Evolutionary conservation across 805 yeast genomes (phyloP).

Genomic region (Suhomyces kilbournensis): DNA sequence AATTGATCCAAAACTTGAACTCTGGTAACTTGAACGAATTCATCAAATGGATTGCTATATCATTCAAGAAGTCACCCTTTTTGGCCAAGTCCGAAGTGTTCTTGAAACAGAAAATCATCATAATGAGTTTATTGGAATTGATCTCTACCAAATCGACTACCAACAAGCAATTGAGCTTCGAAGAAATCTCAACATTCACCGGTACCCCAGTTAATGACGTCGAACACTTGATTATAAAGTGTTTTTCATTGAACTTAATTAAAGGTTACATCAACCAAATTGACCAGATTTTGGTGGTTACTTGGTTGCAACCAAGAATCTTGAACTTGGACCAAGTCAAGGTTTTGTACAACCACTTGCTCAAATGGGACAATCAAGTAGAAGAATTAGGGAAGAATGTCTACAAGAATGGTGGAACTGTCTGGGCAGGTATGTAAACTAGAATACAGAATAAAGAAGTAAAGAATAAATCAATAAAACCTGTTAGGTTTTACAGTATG

Average conservation of each 20-base stretch:
- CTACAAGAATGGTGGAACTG: conserved; percentile 36
- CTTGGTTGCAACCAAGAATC: conserved; percentile 96
- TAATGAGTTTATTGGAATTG: conserved; percentile 86
- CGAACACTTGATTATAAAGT: conserved; percentile 88
- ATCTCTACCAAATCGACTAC: conserved; percentile 75
- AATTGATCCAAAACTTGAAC: conserved; percentile 67
- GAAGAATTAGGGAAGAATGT: conserved; percentile 49
- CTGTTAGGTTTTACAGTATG: no score
- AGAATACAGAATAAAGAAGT: not conserved
- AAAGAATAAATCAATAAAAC: no score
- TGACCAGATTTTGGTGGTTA: conserved; percentile 68
- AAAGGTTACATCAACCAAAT: conserved; percentile 92
- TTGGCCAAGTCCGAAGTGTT: conserved; percentile 60
- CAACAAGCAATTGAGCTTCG: conserved; percentile 68
- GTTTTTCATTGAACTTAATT: conserved; percentile 77
- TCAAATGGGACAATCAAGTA: conserved; percentile 77
- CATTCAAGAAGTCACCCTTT: conserved; percentile 45
- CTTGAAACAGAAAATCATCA: conserved; percentile 84
- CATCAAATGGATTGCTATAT: conserved; percentile 45
- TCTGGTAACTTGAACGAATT: conserved; percentile 72
- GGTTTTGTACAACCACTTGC: conserved; percentile 69
- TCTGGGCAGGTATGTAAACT: conserved; percentile 34
- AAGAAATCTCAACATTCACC: conserved; percentile 65
- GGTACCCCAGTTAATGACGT: conserved; percentile 71
- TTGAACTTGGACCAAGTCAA: conserved; percentile 79